A percentile compares a stretch with the other conserved stretches of the same genome.
phyloP scores from a whole-genome alignment of 768 basidiomycete genomes.

The Antrodiella citrinella region DNA sequence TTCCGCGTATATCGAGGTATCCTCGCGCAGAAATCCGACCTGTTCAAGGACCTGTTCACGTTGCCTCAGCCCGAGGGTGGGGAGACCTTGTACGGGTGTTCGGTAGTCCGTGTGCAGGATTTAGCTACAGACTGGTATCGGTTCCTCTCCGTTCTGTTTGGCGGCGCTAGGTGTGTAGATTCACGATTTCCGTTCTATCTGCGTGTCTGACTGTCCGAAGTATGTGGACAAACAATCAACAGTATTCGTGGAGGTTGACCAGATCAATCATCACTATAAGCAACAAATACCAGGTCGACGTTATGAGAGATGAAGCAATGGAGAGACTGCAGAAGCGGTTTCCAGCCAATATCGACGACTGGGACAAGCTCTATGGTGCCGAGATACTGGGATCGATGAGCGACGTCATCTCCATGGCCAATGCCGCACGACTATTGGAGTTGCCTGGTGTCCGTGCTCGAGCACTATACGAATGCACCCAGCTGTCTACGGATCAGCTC shows the following conservation, averaged over 20 bases:
- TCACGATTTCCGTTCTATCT: neutral
- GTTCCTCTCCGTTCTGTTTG: slow-evolving; percentile 1
- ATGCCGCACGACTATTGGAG: neutral
- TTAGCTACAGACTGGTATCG: neutral
- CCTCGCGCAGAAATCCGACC: slow-evolving; percentile 16
- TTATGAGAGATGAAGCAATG: slow-evolving; percentile 1
- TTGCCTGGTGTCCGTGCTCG: neutral
- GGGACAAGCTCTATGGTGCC: neutral
- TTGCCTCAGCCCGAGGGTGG: slow-evolving; percentile 2
- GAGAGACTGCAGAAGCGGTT: slow-evolving; percentile 1
- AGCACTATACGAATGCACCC: slow-evolving; percentile 4
- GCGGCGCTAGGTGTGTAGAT: slow-evolving; percentile 2
- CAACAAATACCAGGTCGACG: slow-evolving; percentile 2
- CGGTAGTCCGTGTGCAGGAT: slow-evolving; percentile 1
- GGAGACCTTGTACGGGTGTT: slow-evolving; percentile 2
- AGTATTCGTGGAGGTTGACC: neutral
- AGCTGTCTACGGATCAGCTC: slow-evolving; percentile 1
- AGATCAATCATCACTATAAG: neutral
- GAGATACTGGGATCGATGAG: neutral
- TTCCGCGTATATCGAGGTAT: slow-evolving; percentile 20
- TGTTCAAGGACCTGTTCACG: slow-evolving; percentile 8
- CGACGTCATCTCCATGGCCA: slow-evolving; percentile 1
- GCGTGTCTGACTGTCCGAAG: neutral
- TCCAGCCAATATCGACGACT: neutral
- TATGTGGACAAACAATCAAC: neutral